Evolutionary conservation across 306 rosid species (phyloP).

Genomic region (Morella rubra): DNA sequence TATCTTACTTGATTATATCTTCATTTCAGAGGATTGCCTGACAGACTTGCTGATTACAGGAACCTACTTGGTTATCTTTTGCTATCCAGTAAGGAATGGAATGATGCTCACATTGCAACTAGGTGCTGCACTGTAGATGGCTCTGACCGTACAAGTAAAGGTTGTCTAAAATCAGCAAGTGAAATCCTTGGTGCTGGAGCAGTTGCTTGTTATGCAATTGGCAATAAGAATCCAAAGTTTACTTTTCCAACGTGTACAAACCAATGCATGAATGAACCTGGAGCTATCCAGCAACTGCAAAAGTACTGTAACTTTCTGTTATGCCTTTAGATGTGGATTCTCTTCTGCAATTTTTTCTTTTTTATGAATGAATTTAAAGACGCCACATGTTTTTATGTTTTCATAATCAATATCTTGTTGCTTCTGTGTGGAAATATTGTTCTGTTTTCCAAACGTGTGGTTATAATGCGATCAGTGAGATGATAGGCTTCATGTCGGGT

Average conservation of each 20-base stretch:
- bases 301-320: conserved; percentile 47
- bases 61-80: conserved; percentile 84
- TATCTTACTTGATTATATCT: conserved; percentile 5
- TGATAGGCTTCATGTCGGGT: neutral
- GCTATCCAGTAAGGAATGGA: conserved; percentile 56
- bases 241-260: conserved; percentile 68
- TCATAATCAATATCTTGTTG: neutral
- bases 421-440: neutral
- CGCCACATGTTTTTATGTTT: conserved; percentile 9
- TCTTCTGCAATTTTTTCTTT: conserved; percentile 1
- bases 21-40: conserved; percentile 17
- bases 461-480: conserved; percentile 2
- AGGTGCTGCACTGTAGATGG: conserved; percentile 64
- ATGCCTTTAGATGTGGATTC: conserved; percentile 16
- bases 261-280: conserved; percentile 52
- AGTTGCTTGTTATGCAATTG: conserved; percentile 72
- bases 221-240: conserved; percentile 52
- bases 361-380: conserved; percentile 11
- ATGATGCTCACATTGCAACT: conserved; percentile 56
- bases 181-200: conserved; percentile 84
- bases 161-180: conserved; percentile 58
- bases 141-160: conserved; percentile 42
- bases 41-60: conserved; percentile 52
- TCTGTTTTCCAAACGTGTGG: neutral
- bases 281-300: conserved; percentile 56